These are phyloP conservation scores for Populus tremula DNA, from an alignment of 345 rosid species.

Conservation along the genomic window DNA sequence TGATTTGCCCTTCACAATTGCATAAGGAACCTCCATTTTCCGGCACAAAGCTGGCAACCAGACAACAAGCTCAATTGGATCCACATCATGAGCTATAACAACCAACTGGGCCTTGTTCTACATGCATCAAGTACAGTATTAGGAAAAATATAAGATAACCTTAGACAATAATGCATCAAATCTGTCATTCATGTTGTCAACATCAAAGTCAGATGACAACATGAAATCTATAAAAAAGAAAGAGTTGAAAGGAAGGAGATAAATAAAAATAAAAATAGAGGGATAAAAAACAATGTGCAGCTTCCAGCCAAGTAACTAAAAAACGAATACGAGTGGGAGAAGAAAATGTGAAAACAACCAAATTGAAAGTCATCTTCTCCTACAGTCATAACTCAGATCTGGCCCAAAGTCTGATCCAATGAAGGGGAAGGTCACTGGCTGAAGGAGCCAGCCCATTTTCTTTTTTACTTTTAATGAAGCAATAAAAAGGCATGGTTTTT, in stretches of 20 bases:
- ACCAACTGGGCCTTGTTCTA: slow-evolving; percentile 78
- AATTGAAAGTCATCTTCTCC: background rate
- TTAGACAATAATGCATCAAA: background rate
- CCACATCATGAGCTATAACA: slow-evolving; percentile 80
- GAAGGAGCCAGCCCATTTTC: too few relatives aligned
- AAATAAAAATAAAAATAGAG: too few relatives aligned
- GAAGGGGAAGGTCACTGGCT: too few relatives aligned
- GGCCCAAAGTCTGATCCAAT: background rate
- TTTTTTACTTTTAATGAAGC: too few relatives aligned
- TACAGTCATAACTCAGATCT: background rate
- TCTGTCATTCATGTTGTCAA: background rate
- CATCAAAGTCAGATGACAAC: background rate
- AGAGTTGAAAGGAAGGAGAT: background rate
- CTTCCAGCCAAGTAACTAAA: background rate
- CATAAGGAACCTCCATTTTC: slow-evolving; percentile 85
- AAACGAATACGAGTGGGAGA: background rate
- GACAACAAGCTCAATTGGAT: slow-evolving; percentile 81
- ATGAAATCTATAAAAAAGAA: too few relatives aligned
- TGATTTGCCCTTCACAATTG: slow-evolving; percentile 74
- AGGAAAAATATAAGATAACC: background rate
- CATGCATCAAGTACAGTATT: background rate
- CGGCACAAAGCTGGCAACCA: slow-evolving; percentile 89
- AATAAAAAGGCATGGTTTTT: too few relatives aligned
- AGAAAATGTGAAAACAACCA: background rate
- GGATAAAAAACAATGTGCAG: background rate